phyloP scores from a whole-genome alignment of 2,329 filamentous ascomycete genomes.

The Reticulascus tulasneorum region DNA sequence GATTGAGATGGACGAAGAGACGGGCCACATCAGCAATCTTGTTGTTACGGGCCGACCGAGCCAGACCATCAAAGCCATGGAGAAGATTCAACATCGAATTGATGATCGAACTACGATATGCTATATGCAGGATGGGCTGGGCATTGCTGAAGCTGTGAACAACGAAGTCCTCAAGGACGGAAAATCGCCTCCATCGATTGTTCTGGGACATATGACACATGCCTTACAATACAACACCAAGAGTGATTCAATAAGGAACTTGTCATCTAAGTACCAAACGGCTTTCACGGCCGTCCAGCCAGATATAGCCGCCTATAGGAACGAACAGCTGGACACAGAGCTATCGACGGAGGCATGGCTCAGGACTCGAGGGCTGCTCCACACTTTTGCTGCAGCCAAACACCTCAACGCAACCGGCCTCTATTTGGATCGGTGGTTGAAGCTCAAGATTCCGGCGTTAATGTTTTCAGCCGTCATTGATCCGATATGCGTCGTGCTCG shows the following conservation, averaged over 20 bases:
- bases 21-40: slow-evolving; percentile 62
- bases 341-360: slow-evolving; percentile 19
- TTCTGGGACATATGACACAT: slow-evolving; percentile 62
- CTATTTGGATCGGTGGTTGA: slow-evolving; percentile 58
- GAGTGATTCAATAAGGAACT: slow-evolving; percentile 34
- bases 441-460: slow-evolving; percentile 73
- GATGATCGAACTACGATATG: slow-evolving; percentile 66
- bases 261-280: slow-evolving; percentile 23
- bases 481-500: slow-evolving; percentile 74
- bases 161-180: slow-evolving; percentile 65
- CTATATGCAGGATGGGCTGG: slow-evolving; percentile 78
- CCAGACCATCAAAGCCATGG: slow-evolving; percentile 52
- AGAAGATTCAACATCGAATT: slow-evolving; percentile 62
- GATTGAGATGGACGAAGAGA: background rate
- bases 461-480: slow-evolving; percentile 75
- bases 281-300: slow-evolving; percentile 26
- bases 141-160: slow-evolving; percentile 76
- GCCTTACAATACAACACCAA: slow-evolving; percentile 38
- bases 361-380: slow-evolving; percentile 51
- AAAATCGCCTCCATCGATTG: slow-evolving; percentile 65
- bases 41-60: slow-evolving; percentile 61
- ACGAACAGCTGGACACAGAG: background rate
- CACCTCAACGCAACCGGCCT: slow-evolving; percentile 58
- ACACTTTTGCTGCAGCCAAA: slow-evolving; percentile 58
- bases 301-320: slow-evolving; percentile 8